Evolutionary conservation across 345 rosid species (phyloP).

Genomic region (Cardamine chenopodiifolia): DNA sequence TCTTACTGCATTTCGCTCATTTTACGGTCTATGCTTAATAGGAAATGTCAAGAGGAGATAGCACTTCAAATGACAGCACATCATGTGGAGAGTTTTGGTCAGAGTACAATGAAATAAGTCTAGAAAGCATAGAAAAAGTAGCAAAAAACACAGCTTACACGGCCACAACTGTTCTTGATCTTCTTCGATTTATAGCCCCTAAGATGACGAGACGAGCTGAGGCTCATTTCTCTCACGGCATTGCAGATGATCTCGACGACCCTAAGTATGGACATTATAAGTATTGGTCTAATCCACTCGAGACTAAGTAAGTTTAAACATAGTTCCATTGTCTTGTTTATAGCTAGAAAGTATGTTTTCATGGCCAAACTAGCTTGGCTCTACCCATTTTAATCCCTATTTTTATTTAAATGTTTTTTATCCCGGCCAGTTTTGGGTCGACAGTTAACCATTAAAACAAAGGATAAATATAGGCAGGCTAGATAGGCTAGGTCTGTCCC

Average conservation of each 20-base stretch:
- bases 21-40: neutral
- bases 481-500: neutral
- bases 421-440: neutral
- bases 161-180: conserved; percentile 48
- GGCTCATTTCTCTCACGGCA: conserved; percentile 76
- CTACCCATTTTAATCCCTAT: no score
- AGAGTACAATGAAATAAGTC: conserved; percentile 61
- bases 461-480: neutral
- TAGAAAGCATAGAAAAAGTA: conserved; percentile 48
- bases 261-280: conserved; percentile 63
- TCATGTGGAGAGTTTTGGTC: conserved; percentile 61
- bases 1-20: neutral
- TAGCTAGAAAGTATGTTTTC: neutral
- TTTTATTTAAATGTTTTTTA: neutral
- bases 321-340: neutral
- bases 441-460: neutral
- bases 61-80: conserved; percentile 12
- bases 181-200: conserved; percentile 64
- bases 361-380: neutral
- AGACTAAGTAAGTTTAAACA: conserved; percentile 55
- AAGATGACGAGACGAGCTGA: conserved; percentile 66
- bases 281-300: conserved; percentile 84
- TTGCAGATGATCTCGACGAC: conserved; percentile 67
- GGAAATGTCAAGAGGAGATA: conserved; percentile 17
- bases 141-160: conserved; percentile 66